These are phyloP conservation scores for Macadamia tetraphylla DNA, from an alignment of 164 flowering plant species.

Conservation along the genomic window DNA sequence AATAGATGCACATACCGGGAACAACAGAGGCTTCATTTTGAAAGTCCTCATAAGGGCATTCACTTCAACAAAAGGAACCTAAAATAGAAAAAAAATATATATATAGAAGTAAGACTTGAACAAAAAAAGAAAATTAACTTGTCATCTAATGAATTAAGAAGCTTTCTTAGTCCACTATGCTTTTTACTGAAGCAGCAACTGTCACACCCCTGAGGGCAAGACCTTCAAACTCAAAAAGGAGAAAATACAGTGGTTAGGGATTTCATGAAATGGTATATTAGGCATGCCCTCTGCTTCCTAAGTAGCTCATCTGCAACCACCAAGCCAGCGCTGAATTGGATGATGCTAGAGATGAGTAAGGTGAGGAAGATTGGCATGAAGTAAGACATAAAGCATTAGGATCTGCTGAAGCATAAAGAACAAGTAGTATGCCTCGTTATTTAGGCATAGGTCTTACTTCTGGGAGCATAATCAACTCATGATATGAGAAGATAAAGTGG, in stretches of 20 bases:
- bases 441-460: too few relatives aligned
- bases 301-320: neutral
- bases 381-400: too few relatives aligned
- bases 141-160: neutral
- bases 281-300: neutral
- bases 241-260: neutral
- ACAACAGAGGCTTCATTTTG: constrained; percentile 85
- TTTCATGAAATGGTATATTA: neutral
- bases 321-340: neutral
- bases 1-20: constrained; percentile 57
- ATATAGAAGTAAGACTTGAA: neutral
- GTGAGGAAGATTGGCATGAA: too few relatives aligned
- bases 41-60: constrained; percentile 93
- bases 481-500: too few relatives aligned
- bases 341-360: neutral
- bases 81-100: constrained; percentile 12
- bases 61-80: constrained; percentile 94
- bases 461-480: too few relatives aligned
- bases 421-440: too few relatives aligned
- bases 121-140: constrained; percentile 1
- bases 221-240: neutral
- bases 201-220: neutral
- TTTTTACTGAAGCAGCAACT: neutral
- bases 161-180: neutral
- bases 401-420: too few relatives aligned